phyloP scores from a whole-genome alignment of 2,329 filamentous ascomycete genomes.

The Cladosporium sphaerospermum region DNA sequence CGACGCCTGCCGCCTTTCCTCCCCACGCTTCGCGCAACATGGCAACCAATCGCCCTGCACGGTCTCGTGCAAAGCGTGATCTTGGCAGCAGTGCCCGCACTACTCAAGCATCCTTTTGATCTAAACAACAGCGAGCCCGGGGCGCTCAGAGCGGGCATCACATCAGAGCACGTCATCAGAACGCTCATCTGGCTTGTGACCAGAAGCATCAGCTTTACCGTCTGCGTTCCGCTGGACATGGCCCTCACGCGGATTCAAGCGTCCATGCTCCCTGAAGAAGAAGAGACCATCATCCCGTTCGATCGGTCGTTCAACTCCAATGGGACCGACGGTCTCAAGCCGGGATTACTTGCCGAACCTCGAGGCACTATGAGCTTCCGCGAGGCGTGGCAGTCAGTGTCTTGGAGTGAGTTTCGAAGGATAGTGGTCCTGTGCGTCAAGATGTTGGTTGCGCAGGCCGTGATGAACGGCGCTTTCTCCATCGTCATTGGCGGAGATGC shows the following conservation, averaged over 20 bases:
- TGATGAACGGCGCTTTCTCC: neutral
- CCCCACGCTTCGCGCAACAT: conserved; percentile 1
- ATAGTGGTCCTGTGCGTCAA: neutral
- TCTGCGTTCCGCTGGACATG: neutral
- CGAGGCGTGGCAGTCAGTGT: conserved; percentile 1
- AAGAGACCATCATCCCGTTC: conserved; percentile 12
- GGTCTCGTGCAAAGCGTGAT: neutral
- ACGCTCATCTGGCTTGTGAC: neutral
- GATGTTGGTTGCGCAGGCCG: neutral
- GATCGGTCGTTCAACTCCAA: conserved; percentile 12
- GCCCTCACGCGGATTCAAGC: conserved; percentile 3
- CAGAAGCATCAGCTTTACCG: neutral
- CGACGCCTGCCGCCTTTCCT: conserved; percentile 14
- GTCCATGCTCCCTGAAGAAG: conserved; percentile 12
- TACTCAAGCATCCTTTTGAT: neutral
- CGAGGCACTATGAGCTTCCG: neutral
- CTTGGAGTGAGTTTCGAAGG: conserved; percentile 1
- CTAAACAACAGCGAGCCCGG: neutral
- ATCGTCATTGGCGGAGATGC: neutral
- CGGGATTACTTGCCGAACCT: neutral
- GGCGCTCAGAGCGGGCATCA: neutral
- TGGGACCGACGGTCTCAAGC: neutral
- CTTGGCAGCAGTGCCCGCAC: neutral
- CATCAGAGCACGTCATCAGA: neutral
- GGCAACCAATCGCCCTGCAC: neutral